These are phyloP conservation scores for Gracilaria caudata DNA, from an alignment of 23 red algal species.

Conservation along the genomic window DNA sequence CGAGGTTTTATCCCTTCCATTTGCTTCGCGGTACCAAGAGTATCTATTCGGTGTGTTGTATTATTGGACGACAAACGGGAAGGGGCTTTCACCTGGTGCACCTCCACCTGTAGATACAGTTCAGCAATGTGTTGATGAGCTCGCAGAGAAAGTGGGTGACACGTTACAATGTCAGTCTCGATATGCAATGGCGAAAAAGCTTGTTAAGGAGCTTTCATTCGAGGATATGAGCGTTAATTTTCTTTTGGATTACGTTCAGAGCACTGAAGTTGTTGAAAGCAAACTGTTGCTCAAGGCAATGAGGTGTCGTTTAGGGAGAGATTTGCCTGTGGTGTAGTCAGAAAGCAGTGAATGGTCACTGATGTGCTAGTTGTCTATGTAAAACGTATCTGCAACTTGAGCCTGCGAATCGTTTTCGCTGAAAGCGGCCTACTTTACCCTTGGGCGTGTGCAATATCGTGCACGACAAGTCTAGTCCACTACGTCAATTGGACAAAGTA, in stretches of 20 bases:
- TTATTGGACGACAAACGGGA: background rate
- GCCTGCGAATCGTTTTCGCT: no score
- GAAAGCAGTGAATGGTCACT: no score
- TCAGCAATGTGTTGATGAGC: slow-evolving; percentile 2
- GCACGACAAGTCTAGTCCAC: no score
- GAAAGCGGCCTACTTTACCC: no score
- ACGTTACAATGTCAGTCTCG: background rate
- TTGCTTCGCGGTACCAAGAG: background rate
- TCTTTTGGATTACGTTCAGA: background rate
- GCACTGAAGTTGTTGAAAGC: background rate
- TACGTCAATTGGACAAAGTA: no score
- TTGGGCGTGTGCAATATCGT: no score
- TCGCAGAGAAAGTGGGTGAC: background rate
- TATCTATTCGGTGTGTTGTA: background rate
- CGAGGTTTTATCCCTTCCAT: background rate
- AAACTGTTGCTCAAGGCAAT: background rate
- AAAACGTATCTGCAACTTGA: no score
- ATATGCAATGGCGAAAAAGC: background rate
- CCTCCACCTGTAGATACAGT: background rate
- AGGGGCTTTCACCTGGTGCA: background rate
- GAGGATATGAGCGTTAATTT: background rate
- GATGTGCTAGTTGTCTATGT: no score
- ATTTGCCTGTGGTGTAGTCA: no score
- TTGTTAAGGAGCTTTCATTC: background rate
- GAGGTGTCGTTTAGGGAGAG: no score